phyloP scores from a whole-genome alignment of 2,329 filamentous ascomycete species.

The Colletotrichum tofieldiae region DNA sequence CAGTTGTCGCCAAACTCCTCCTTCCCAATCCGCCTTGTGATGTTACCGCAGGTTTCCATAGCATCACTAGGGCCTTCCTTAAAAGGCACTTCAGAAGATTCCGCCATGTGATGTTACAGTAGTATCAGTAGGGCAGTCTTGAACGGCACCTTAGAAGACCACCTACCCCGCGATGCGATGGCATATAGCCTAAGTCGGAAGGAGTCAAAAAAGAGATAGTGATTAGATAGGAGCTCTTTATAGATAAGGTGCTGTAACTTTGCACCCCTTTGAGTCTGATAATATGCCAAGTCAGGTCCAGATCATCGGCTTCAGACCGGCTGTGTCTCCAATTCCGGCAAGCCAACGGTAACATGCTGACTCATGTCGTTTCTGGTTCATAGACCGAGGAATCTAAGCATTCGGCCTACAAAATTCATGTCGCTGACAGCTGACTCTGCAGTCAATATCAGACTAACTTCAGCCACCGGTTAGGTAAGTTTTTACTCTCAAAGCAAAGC shows the following conservation, averaged over 20 bases:
- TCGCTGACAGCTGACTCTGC: not conserved
- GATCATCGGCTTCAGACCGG: slow-evolving; percentile 19
- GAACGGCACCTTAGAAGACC: not conserved
- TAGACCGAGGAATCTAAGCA: slow-evolving; percentile 6
- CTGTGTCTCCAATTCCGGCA: slow-evolving; percentile 30
- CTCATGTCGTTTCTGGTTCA: not conserved
- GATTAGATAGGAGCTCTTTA: not conserved
- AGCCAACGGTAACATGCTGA: slow-evolving; percentile 16
- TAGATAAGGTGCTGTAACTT: slow-evolving; percentile 8
- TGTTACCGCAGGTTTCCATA: slow-evolving; percentile 14
- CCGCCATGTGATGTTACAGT: slow-evolving; percentile 14
- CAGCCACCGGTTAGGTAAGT: not conserved
- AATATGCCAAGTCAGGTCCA: slow-evolving; percentile 17
- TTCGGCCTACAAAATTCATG: slow-evolving; percentile 5
- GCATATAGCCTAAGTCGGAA: slow-evolving; percentile 33
- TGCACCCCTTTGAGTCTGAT: slow-evolving; percentile 1
- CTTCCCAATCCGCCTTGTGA: slow-evolving; percentile 35
- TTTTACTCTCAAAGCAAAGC: not conserved
- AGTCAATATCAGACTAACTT: not conserved
- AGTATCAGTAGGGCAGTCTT: slow-evolving; percentile 10
- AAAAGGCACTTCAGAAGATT: slow-evolving; percentile 29
- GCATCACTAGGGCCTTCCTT: slow-evolving; percentile 25
- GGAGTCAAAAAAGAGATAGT: slow-evolving; percentile 12
- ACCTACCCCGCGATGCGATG: not conserved
- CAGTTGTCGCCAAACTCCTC: slow-evolving; percentile 17